These are phyloP conservation scores for Cercospora nicotianae DNA, from an alignment of 2,329 filamentous ascomycete genomes.

Conservation along the genomic window DNA sequence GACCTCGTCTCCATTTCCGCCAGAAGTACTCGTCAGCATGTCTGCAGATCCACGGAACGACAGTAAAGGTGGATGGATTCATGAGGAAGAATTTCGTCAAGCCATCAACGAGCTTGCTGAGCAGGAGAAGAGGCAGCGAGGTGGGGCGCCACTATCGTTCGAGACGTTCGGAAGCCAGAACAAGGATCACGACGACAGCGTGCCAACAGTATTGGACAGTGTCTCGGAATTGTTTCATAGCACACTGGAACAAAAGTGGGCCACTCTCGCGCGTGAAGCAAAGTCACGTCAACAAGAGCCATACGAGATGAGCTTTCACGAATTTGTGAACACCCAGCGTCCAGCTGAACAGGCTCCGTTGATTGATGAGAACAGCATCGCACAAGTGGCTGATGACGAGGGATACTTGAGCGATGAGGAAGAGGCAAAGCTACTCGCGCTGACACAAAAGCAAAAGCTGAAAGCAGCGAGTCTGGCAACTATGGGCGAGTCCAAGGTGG, in stretches of 20 bases:
- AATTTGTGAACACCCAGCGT: constrained; percentile 2
- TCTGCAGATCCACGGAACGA: constrained; percentile 76
- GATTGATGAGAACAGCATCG: constrained; percentile 64
- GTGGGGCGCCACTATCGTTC: constrained; percentile 55
- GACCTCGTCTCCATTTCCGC: constrained; percentile 73
- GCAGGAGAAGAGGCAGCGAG: constrained; percentile 59
- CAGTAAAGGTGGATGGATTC: constrained; percentile 81
- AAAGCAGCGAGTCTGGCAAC: constrained; percentile 24
- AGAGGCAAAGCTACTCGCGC: constrained; percentile 36
- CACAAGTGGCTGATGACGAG: constrained; percentile 45
- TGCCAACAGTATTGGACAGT: constrained; percentile 80
- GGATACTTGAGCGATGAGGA: constrained; percentile 49
- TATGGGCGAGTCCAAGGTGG: constrained; percentile 28
- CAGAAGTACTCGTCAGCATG: constrained; percentile 83
- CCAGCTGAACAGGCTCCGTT: constrained; percentile 45
- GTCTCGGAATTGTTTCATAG: constrained; percentile 82
- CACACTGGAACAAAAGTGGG: constrained; percentile 15
- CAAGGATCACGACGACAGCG: constrained; percentile 52
- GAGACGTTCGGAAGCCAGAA: constrained; percentile 62
- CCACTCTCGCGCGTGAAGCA: constrained; percentile 12
- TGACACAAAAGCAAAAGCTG: constrained; percentile 36
- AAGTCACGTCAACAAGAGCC: constrained; percentile 15
- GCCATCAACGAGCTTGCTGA: constrained; percentile 63
- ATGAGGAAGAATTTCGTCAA: constrained; percentile 78
- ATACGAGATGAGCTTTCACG: constrained; percentile 9